A percentile compares a stretch with the other conserved stretches of the same genome.
Conservation (phyloP, 2,329 filamentous ascomycete species). For the Hypoxylon sp. region DNA sequence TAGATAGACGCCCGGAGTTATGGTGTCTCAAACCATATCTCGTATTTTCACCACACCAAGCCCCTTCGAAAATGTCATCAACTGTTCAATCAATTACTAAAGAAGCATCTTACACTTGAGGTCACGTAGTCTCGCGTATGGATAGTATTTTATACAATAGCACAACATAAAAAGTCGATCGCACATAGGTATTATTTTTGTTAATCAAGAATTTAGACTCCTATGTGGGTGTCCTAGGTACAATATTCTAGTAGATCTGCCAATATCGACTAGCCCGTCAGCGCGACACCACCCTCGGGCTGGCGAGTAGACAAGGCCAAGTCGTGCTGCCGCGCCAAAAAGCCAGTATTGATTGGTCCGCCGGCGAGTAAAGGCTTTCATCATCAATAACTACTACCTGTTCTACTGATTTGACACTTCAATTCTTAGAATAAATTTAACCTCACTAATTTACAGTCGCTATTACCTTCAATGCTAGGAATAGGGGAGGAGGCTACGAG, state of each 20-base stretch:
- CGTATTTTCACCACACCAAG: not conserved
- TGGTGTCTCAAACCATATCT: not conserved
- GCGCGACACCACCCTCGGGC: not conserved
- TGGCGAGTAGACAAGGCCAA: not conserved
- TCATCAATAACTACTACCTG: not conserved
- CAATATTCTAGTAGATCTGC: too few species aligned
- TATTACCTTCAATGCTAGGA: not conserved
- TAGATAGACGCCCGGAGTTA: not conserved
- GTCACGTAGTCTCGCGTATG: not conserved
- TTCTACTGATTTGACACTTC: not conserved
- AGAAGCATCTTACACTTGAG: not conserved
- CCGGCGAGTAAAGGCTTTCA: not conserved
- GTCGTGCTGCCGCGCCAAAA: not conserved
- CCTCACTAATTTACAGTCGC: too few species aligned
- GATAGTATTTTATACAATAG: not conserved
- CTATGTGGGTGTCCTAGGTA: too few species aligned
- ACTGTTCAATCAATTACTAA: not conserved
- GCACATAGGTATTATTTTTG: not conserved
- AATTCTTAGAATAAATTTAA: too few species aligned
- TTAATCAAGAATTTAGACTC: too few species aligned
- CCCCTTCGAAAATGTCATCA: not conserved
- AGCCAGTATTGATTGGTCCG: not conserved
- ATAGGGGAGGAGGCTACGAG: not conserved
- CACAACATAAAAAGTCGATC: not conserved
- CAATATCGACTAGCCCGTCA: too few species aligned